phyloP scores from a whole-genome alignment of 352 stramenopile species.

The Thraustochytrium striatum region DNA sequence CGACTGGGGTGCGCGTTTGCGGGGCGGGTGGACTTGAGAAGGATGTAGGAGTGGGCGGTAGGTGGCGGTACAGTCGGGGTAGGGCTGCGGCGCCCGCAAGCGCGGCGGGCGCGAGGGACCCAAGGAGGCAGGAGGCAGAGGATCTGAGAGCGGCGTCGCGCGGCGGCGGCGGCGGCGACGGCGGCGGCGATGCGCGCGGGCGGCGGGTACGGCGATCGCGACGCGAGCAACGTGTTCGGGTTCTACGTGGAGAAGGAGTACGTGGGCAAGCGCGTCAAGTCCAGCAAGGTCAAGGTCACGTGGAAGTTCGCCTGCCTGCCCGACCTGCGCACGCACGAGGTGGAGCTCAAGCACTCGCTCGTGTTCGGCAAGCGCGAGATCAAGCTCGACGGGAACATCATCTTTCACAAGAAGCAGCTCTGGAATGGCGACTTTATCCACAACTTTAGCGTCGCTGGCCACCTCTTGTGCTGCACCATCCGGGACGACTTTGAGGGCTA shows the following conservation, averaged over 20 bases:
- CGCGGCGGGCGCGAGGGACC: no score
- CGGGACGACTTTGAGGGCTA: slow-evolving; percentile 46
- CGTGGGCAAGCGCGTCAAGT: slow-evolving; percentile 48
- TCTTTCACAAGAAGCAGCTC: slow-evolving; percentile 49
- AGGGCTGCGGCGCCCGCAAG: no score
- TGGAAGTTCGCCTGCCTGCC: slow-evolving; percentile 45
- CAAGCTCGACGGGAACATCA: slow-evolving; percentile 22
- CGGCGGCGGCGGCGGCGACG: no score
- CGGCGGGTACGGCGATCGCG: no score
- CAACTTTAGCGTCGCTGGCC: slow-evolving; percentile 5
- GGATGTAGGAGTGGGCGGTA: no score
- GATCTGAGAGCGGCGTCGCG: no score
- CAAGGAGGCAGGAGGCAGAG: no score
- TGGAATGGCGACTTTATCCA: slow-evolving; percentile 40
- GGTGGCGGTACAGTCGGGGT: no score
- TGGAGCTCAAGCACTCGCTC: slow-evolving; percentile 45
- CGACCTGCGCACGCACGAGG: slow-evolving; percentile 44
- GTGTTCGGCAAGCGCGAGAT: slow-evolving; percentile 46
- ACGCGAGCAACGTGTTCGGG: slow-evolving; percentile 44
- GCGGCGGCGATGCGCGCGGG: no score
- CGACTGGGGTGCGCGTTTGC: no score
- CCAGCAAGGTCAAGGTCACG: slow-evolving; percentile 48
- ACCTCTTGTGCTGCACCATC: slow-evolving; percentile 37
- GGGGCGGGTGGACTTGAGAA: no score
- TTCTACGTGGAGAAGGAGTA: slow-evolving; percentile 51